These are phyloP conservation scores for Penicillium herquei DNA, from an alignment of 495 filamentous ascomycete species.

Conservation along the genomic window DNA sequence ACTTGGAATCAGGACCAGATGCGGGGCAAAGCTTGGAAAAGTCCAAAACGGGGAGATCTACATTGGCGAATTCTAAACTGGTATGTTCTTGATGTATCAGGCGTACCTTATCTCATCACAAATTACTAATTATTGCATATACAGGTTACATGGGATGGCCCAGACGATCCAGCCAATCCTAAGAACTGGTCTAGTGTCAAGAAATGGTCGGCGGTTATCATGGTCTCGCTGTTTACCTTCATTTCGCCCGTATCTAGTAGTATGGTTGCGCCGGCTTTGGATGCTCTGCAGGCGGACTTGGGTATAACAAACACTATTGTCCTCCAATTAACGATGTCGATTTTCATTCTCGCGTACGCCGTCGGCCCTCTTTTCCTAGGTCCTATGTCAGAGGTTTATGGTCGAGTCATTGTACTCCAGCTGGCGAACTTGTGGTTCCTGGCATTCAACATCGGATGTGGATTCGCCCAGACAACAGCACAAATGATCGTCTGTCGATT, in stretches of 20 bases:
- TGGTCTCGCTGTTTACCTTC: conserved; percentile 16
- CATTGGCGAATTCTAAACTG: not conserved
- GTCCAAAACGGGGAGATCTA: conserved; percentile 2
- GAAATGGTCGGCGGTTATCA: conserved; percentile 24
- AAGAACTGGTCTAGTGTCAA: conserved; percentile 25
- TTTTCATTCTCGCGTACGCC: conserved; percentile 48
- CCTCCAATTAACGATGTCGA: conserved; percentile 49
- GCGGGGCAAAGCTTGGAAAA: not conserved
- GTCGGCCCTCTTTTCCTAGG: conserved; percentile 53
- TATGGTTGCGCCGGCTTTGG: conserved; percentile 64
- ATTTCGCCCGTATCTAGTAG: conserved; percentile 51
- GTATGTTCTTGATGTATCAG: not conserved
- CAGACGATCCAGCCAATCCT: conserved; percentile 34
- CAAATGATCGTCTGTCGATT: conserved; percentile 57
- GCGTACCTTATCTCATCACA: not conserved
- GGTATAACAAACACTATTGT: conserved; percentile 46
- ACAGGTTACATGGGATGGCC: conserved; percentile 25
- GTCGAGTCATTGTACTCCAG: conserved; percentile 52
- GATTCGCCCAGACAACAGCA: conserved; percentile 43
- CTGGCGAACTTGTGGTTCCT: conserved; percentile 54
- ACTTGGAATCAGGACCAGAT: conserved; percentile 1
- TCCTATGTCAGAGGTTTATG: conserved; percentile 61
- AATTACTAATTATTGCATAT: too few species aligned
- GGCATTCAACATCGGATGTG: conserved; percentile 40
- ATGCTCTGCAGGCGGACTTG: conserved; percentile 51